A percentile compares a stretch with the other conserved stretches of the same genome.
These are phyloP conservation scores for Mortierella sp. DNA, from an alignment of 371 early-diverging fungal genomes.

Conservation along the genomic window DNA sequence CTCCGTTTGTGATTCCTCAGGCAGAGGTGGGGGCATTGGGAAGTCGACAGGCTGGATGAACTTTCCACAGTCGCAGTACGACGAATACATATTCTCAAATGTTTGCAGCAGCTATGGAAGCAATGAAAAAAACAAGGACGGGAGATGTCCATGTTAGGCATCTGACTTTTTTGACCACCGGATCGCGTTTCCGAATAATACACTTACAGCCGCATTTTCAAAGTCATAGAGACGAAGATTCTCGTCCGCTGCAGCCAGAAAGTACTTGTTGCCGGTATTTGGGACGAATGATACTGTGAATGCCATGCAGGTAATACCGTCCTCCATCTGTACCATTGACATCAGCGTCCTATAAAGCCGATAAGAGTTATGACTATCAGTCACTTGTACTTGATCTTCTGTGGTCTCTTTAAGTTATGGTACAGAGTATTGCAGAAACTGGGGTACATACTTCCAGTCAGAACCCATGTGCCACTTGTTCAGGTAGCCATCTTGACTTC, in stretches of 20 bases:
- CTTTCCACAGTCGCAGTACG: conserved; percentile 92
- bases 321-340: conserved; percentile 72
- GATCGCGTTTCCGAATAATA: neutral
- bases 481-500: conserved; percentile 94
- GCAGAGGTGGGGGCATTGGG: conserved; percentile 49
- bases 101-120: conserved; percentile 72
- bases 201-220: conserved; percentile 74
- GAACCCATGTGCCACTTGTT: conserved; percentile 84
- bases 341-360: conserved; percentile 58
- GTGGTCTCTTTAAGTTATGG: too few relatives aligned
- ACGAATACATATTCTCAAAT: conserved; percentile 85
- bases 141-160: neutral
- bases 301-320: conserved; percentile 93
- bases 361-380: neutral
- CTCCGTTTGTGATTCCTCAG: conserved; percentile 46
- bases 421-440: too few relatives aligned
- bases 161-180: too few relatives aligned
- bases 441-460: conserved; percentile 78
- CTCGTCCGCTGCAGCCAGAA: conserved; percentile 90
- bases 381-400: too few relatives aligned
- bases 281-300: conserved; percentile 94
- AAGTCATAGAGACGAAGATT: conserved; percentile 89
- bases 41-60: conserved; percentile 77
- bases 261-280: conserved; percentile 90
- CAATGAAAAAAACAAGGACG: neutral